Evolutionary conservation across 1,284 basidiomycete species (phyloP), one percentile per base, ranked within the genome.

Genomic region (Puccinia coronata): DNA sequence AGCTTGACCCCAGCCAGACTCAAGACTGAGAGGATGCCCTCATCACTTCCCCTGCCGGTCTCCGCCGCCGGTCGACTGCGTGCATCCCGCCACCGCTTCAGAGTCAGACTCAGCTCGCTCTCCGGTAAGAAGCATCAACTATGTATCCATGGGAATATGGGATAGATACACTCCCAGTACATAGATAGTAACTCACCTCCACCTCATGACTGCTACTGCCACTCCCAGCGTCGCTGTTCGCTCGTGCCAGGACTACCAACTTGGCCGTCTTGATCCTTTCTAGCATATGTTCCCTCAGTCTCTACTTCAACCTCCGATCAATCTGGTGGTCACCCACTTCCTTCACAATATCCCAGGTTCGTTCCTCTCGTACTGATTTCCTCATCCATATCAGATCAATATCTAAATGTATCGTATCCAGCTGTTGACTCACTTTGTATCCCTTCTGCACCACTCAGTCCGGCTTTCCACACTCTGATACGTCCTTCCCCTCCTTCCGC

Each of bases 181-280:
- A n/a, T n/a, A n/a, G n/a, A n/a, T n/a, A n/a, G n/a, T n/a, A n/a
- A n/a, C n/a, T n/a, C n/a, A n/a, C n/a, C n/a, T n/a, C n/a, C n/a
- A n/a, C n/a, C n/a, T n/a, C n/a, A n/a, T n/a, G 9, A 8, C n/a
- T 57, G n/a, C 2, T 9, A 57, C 55, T 28, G n/a, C 9, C 55
- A 9, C n/a, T 57, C 55, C 18, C 59, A 69, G 67, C 67, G 4
- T 18, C 16, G 14, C 67, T 69, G 8, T 69, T 69, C 67, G 41
- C 67, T 49, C 67, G 67, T 69, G 67, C 67, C 49, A 39, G 67
- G 12, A 69, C 67, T 23, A 69, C 67, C n/a, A 69, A 69, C 67
- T 49, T 69, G 41, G 67, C 67, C 41, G 67, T 69, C 41, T 69
- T 69, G 41, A 69, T 69, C 67, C 41, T 69, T 9, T 43, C 41